These are phyloP conservation scores for Fragaria ananassa DNA, from an alignment of 306 rosid genomes.

Conservation along the genomic window DNA sequence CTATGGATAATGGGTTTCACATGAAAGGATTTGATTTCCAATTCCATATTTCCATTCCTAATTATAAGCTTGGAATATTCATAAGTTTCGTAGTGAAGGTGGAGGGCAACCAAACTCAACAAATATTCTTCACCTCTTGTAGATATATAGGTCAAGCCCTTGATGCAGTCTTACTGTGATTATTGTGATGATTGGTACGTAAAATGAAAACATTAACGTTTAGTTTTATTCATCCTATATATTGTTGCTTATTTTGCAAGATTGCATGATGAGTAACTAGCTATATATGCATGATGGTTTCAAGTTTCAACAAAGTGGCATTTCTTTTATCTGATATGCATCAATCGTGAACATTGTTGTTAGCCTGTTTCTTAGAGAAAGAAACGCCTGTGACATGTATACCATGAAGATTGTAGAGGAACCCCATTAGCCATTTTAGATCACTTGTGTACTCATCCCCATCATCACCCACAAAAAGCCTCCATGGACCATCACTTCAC, in stretches of 20 bases:
- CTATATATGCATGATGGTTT: neutral
- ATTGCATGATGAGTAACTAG: neutral
- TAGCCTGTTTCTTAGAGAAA: no score
- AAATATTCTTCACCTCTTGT: neutral
- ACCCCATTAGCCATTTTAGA: no score
- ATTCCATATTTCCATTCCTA: neutral
- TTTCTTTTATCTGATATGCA: no score
- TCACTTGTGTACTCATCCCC: neutral
- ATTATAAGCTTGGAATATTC: neutral
- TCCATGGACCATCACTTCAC: constrained; percentile 12
- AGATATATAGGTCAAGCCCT: neutral
- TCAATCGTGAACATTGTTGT: no score
- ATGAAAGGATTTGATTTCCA: neutral
- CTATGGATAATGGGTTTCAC: constrained; percentile 13
- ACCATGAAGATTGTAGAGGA: no score
- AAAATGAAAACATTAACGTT: neutral
- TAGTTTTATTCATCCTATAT: neutral
- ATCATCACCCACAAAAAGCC: neutral
- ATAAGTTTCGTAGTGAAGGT: neutral
- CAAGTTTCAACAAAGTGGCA: neutral
- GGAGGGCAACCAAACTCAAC: neutral
- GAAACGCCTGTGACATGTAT: no score
- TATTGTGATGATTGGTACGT: neutral
- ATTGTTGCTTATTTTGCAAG: neutral
- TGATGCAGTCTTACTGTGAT: constrained; percentile 2